Evolutionary conservation across 2,329 filamentous ascomycete genomes (phyloP).

Genomic region (Mariannaea elegans): DNA sequence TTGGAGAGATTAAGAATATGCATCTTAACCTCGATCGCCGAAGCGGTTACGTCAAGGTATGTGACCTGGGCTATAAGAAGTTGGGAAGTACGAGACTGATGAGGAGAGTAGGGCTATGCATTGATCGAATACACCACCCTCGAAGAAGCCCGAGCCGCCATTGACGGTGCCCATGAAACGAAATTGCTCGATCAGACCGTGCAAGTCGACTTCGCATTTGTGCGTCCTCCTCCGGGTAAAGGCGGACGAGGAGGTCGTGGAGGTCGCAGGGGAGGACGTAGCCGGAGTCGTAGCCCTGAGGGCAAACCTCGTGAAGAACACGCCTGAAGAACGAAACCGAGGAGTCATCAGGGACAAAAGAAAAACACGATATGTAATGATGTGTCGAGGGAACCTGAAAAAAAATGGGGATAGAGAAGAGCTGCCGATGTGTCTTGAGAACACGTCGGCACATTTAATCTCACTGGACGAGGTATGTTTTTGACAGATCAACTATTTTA

Average conservation of each 20-base stretch:
- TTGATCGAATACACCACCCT: conserved; percentile 86
- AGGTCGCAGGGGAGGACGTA: conserved; percentile 55
- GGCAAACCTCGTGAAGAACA: conserved; percentile 46
- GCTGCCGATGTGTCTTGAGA: conserved; percentile 39
- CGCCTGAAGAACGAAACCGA: conserved; percentile 25
- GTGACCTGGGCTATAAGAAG: neutral
- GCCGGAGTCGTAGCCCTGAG: conserved; percentile 59
- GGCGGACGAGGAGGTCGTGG: conserved; percentile 50
- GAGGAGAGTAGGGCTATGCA: conserved; percentile 73
- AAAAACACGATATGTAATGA: neutral
- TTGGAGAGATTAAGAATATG: conserved; percentile 86
- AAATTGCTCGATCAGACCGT: conserved; percentile 86
- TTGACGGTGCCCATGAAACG: conserved; percentile 79
- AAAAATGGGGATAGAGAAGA: conserved; percentile 3
- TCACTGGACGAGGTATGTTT: conserved; percentile 39
- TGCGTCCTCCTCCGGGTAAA: conserved; percentile 74
- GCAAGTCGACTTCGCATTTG: conserved; percentile 85
- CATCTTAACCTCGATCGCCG: conserved; percentile 84
- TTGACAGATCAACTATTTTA: neutral
- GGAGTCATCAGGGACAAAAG: neutral
- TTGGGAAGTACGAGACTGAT: neutral
- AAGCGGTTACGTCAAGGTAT: conserved; percentile 87
- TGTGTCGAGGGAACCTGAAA: neutral
- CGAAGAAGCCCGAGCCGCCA: conserved; percentile 81
- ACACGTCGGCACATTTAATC: conserved; percentile 42